Conservation (phyloP, 257 asterid genomes). For the Cordia subcordata region DNA sequence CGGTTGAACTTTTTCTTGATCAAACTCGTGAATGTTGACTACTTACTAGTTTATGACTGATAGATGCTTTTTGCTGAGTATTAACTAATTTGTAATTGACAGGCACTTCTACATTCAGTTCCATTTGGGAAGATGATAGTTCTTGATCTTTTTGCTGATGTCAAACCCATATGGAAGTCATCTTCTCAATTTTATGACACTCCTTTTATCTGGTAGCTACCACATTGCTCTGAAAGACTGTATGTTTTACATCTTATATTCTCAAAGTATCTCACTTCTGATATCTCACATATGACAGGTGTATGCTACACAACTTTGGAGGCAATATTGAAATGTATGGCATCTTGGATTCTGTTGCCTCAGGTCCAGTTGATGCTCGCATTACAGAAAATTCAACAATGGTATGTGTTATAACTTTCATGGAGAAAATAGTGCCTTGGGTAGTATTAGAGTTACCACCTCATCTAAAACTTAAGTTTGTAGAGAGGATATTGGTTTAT, state of each 20-base stretch:
- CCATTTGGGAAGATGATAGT: constrained; percentile 98
- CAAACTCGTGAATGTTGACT: too few relatives aligned
- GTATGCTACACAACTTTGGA: constrained; percentile 98
- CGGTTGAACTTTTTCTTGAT: too few relatives aligned
- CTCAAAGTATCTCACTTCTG: neutral
- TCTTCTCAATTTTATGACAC: constrained; percentile 87
- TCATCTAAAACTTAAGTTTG: too few relatives aligned
- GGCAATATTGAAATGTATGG: constrained; percentile 99
- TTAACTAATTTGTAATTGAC: constrained; percentile 25
- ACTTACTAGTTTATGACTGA: too few relatives aligned
- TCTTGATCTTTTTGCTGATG: constrained; percentile 97
- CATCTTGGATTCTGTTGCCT: constrained; percentile 76
- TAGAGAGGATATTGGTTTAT: too few relatives aligned
- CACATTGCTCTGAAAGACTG: constrained; percentile 1
- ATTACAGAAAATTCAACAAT: constrained; percentile 76
- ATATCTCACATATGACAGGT: constrained; percentile 28
- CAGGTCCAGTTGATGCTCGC: constrained; percentile 92
- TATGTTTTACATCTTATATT: neutral
- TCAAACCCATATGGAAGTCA: constrained; percentile 87
- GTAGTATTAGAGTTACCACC: too few relatives aligned
- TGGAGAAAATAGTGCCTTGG: neutral
- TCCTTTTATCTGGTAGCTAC: constrained; percentile 83
- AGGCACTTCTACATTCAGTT: constrained; percentile 99
- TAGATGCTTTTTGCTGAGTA: neutral
- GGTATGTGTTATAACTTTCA: constrained; percentile 33